Evolutionary conservation across 202 grass and related monocot species (phyloP), one percentile per base, ranked within the genome.

Genomic region (Panicum virgatum): DNA sequence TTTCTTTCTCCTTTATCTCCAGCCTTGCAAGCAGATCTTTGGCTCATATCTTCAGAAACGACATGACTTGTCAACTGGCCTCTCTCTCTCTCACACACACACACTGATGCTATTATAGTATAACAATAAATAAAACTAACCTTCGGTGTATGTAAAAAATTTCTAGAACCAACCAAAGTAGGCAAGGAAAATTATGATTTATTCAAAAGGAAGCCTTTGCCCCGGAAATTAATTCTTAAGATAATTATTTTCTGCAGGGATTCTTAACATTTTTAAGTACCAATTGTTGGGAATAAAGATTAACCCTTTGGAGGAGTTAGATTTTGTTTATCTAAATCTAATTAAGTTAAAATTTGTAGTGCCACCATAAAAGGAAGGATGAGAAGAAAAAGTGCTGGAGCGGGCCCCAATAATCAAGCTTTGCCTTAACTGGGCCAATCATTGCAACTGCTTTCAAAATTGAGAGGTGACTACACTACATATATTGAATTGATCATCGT

Each of bases 1-100:
- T 50, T 47, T 48, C 18, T 1, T 48, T 48, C 12, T 26, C 50
- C 48, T 36, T 13, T 44, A 52, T 79, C 57, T 56, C 12, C 9
- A 12, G 46, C 34, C 43, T 30, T 80, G 18, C 37, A 80, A 43
- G 18, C 37, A 80, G 52, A 85, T 85, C 83, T 73, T 66, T 73
- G 59, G 38, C 46, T 45, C 75, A 66, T 80, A 86, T 73, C 76
- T 80, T 65, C 7, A 27, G 47, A 80, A 66, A 86, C 48, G 79
- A 81, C 77, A 48, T 58, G 83, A 30, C 32, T 30, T 63, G 16
- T 19, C 66, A 70, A 79, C 62, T 72, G 64, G 66, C 23, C 36
- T 8, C 52, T 40, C 42, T 78, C 3, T 18, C 13, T 46, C 51
- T 62, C 67, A 32, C 32, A 34, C 32, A 34, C 32, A 34, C 32